These are phyloP conservation scores for Apostasia shenzhenica DNA, from an alignment of 106 monocot genomes.

Conservation along the genomic window DNA sequence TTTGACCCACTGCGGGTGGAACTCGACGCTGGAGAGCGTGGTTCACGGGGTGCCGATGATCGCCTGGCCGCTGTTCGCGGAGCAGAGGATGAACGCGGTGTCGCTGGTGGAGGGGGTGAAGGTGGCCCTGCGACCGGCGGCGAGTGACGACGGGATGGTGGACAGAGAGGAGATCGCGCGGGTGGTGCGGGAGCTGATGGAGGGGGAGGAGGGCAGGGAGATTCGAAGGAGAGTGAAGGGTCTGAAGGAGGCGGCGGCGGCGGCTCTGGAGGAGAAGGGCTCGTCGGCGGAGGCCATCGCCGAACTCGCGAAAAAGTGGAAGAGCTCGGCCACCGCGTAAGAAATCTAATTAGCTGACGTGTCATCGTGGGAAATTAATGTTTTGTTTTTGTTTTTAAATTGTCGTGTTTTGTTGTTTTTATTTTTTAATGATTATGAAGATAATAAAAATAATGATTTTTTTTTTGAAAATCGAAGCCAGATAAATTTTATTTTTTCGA, in stretches of 20 bases:
- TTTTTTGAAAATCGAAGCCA: no score
- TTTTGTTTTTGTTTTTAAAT: no score
- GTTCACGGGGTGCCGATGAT: constrained; percentile 45
- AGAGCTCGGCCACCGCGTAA: background rate
- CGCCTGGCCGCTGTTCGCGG: constrained; percentile 53
- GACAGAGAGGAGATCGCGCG: constrained; percentile 8
- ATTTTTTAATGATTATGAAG: no score
- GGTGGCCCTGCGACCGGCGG: constrained; percentile 16
- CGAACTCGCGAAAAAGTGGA: constrained; percentile 13
- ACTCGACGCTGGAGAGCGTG: constrained; percentile 56
- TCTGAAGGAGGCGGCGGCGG: background rate
- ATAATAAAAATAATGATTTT: no score
- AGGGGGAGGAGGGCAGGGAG: constrained; percentile 18
- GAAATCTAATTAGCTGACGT: no score
- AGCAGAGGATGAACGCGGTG: constrained; percentile 58
- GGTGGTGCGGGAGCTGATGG: constrained; percentile 22
- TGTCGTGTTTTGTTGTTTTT: no score
- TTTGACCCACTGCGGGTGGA: constrained; percentile 77
- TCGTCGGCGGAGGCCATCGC: background rate
- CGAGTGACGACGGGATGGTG: constrained; percentile 1
- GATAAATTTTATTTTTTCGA: no score
- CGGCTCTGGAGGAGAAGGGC: constrained; percentile 2
- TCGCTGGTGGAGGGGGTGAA: constrained; percentile 31
- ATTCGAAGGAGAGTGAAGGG: background rate
- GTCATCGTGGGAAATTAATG: no score